Conservation (phyloP, 2,329 filamentous ascomycete species). For the Apiospora phragmitis region DNA sequence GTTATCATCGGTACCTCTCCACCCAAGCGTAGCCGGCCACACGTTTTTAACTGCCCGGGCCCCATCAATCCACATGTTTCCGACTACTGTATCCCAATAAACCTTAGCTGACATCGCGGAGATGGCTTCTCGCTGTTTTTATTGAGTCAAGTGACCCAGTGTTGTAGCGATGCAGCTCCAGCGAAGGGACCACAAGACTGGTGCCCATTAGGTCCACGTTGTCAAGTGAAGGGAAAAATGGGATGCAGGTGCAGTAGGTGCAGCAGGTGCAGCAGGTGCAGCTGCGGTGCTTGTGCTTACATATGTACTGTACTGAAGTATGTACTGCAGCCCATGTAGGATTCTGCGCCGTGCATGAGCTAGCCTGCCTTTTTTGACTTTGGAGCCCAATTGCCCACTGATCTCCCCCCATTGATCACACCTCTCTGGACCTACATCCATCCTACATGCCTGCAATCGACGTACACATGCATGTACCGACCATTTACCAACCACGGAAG, state of each 20-base stretch:
- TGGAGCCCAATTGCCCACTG: constrained; percentile 4
- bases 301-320: background rate
- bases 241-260: background rate
- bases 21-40: background rate
- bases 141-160: constrained; percentile 3
- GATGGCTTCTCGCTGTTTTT: background rate
- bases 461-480: background rate
- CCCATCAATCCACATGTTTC: background rate
- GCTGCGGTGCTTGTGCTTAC: background rate
- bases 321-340: background rate
- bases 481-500: background rate
- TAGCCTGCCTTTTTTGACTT: background rate
- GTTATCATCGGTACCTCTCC: background rate
- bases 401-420: constrained; percentile 7
- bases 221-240: background rate
- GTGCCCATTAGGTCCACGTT: background rate
- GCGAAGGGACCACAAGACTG: constrained; percentile 3
- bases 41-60: constrained; percentile 1
- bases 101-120: constrained; percentile 3
- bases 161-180: constrained; percentile 1
- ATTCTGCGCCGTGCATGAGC: constrained; percentile 7
- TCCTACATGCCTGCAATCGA: background rate
- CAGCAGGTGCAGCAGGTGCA: too few species aligned
- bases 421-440: constrained; percentile 1
- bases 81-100: background rate